Evolutionary conservation across 2,329 filamentous ascomycete species (phyloP), one percentile per base, ranked within the genome.

Genomic region (Exserohilum rostratum): DNA sequence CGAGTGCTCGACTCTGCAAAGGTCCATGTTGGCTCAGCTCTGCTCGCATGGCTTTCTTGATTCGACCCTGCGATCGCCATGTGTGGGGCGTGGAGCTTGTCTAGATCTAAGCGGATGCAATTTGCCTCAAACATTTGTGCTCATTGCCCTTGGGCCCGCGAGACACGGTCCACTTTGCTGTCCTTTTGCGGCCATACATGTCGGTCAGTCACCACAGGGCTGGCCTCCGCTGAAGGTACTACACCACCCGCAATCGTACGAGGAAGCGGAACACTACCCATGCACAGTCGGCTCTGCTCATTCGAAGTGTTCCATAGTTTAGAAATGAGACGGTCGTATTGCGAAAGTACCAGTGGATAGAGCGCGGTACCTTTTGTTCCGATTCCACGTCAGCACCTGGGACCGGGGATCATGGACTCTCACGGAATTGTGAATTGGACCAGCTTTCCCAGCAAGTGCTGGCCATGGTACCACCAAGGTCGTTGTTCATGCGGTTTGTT

Each of bases 381-480:
- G 51, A 59, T 53, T 45, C 51, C 45, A 55, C 55, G 59, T 69
- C 62, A 72, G 68, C 67, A 64, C 59, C 20, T 52, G 46, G 15
- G 29, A 48, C 48, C 50, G 29, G 45, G 55, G 31, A 40, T 37
- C 46, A 42, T 49, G 50, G 43, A 46, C 48, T 39, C n/a, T n/a
- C n/a, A n/a, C n/a, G 49, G 30, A 22, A 46, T 53, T 45, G 37
- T 37, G 48, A 12, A 43, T 17, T 17, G 49, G 45, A 58, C 45
- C 57, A 52, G 49, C 43, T 38, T 48, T 43, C 39, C n/a, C 37
- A 33, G 22, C 6, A 55, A 27, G 39, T 22, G 12, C 33, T 17
- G 37, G 11, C 27, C 40, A 31, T 39, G 52, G 56, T 46, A 47
- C 31, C 15, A 38, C 35, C 40, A 53, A n/a, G 44, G 9, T 29